These are phyloP conservation scores for Phytophthora crassamura DNA, from an alignment of 352 stramenopile species.

Conservation along the genomic window DNA sequence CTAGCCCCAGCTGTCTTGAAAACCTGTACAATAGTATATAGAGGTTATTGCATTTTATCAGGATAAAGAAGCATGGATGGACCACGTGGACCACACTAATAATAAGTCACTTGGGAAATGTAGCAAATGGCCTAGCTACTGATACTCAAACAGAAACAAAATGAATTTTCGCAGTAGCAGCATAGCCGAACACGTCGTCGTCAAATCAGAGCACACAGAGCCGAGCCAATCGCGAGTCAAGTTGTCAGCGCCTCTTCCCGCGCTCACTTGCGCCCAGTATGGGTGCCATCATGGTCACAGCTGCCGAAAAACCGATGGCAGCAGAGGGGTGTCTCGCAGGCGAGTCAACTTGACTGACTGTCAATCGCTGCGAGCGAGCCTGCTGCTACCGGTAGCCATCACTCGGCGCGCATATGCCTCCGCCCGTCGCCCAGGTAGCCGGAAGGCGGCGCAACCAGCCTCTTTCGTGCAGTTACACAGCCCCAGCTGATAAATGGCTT, in stretches of 20 bases:
- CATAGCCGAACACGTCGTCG: not conserved
- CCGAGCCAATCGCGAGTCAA: slow-evolving; percentile 39
- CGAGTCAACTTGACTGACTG: too few relatives aligned
- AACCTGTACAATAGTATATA: too few relatives aligned
- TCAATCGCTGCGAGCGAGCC: not conserved
- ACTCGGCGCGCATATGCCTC: slow-evolving; percentile 1
- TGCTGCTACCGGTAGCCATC: slow-evolving; percentile 8
- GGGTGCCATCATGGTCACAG: slow-evolving; percentile 21
- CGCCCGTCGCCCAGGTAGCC: not conserved
- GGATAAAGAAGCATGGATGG: too few relatives aligned
- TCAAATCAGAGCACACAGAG: slow-evolving; percentile 32
- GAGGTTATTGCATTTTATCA: too few relatives aligned
- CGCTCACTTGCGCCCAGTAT: slow-evolving; percentile 27
- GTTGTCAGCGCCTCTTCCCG: slow-evolving; percentile 36
- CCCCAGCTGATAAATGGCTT: slow-evolving; percentile 16
- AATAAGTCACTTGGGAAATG: too few relatives aligned
- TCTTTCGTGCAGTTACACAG: slow-evolving; percentile 1
- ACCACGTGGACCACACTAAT: too few relatives aligned
- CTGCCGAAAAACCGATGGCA: slow-evolving; percentile 19
- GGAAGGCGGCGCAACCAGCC: not conserved
- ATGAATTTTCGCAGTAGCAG: slow-evolving; percentile 4
- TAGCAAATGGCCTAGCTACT: too few relatives aligned
- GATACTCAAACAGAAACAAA: not conserved
- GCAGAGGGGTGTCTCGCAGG: slow-evolving; percentile 7
- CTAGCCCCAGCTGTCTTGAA: too few relatives aligned